Evolutionary conservation across 768 basidiomycete species (phyloP).

Genomic region (Sarcomyxa edulis): DNA sequence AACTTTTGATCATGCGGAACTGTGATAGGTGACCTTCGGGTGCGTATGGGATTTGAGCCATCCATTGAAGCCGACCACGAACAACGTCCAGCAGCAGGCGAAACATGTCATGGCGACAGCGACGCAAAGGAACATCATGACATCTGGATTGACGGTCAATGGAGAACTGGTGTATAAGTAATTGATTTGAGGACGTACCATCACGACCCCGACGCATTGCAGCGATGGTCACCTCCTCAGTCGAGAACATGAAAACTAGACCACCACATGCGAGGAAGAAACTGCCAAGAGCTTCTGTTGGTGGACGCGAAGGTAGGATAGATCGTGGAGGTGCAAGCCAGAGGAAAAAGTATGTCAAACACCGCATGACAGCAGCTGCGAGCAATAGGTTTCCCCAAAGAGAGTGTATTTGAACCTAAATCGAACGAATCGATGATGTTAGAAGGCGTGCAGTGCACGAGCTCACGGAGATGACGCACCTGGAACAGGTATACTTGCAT

Average conservation of each 20-base stretch:
- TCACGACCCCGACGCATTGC: conserved; percentile 90
- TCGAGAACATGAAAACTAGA: conserved; percentile 83
- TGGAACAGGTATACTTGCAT: conserved; percentile 89
- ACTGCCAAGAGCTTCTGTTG: conserved; percentile 85
- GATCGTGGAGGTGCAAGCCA: conserved; percentile 84
- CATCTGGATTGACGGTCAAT: conserved; percentile 38
- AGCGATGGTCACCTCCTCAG: conserved; percentile 84
- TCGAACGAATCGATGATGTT: not conserved
- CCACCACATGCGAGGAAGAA: conserved; percentile 89
- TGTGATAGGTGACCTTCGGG: conserved; percentile 26
- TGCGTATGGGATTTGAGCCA: conserved; percentile 46
- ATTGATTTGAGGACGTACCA: conserved; percentile 38
- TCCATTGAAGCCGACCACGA: conserved; percentile 76
- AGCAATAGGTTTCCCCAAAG: conserved; percentile 89
- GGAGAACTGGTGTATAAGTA: not conserved
- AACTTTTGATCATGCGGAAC: conserved; percentile 10
- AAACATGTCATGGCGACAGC: conserved; percentile 84
- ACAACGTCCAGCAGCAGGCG: conserved; percentile 80
- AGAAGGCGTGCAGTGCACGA: no score
- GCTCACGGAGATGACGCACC: no score
- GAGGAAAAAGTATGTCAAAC: conserved; percentile 91
- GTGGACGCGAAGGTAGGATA: conserved; percentile 86
- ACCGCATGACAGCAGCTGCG: conserved; percentile 73
- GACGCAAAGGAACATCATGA: conserved; percentile 87
- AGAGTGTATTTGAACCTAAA: conserved; percentile 78